A percentile compares a stretch with the other conserved stretches of the same genome.
These are phyloP conservation scores for Pythium sukuiense DNA, from an alignment of 352 stramenopile species.

Conservation along the genomic window DNA sequence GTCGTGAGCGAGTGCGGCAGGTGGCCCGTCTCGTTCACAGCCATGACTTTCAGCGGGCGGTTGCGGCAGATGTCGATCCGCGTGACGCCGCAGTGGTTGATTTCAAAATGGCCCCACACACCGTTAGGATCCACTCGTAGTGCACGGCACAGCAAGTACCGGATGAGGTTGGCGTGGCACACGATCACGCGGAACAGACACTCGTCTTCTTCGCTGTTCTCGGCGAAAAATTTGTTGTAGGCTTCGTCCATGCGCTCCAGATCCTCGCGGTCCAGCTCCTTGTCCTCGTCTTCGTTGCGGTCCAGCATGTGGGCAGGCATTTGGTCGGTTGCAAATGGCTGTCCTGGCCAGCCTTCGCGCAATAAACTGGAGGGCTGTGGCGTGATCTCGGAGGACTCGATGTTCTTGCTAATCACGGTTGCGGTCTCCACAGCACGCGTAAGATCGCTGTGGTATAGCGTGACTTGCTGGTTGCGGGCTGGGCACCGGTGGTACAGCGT, in stretches of 20 bases:
- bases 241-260: slow-evolving; percentile 63
- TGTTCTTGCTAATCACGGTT: slow-evolving; percentile 53
- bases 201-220: slow-evolving; percentile 44
- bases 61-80: slow-evolving; percentile 72
- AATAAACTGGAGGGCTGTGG: slow-evolving; percentile 35
- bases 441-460: slow-evolving; percentile 77
- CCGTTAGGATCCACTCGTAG: slow-evolving; percentile 55
- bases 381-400: slow-evolving; percentile 44
- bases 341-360: slow-evolving; percentile 76
- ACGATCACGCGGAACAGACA: slow-evolving; percentile 68
- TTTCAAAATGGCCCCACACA: slow-evolving; percentile 82
- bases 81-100: slow-evolving; percentile 84
- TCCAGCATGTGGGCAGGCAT: slow-evolving; percentile 21
- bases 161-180: slow-evolving; percentile 84
- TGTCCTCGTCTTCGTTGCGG: slow-evolving; percentile 15
- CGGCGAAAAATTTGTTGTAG: slow-evolving; percentile 50
- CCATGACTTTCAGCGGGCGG: slow-evolving; percentile 67
- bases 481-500: slow-evolving; percentile 51
- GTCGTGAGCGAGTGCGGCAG: slow-evolving; percentile 75
- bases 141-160: slow-evolving; percentile 78
- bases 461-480: slow-evolving; percentile 52
- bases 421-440: slow-evolving; percentile 74
- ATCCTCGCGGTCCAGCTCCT: slow-evolving; percentile 44
- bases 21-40: slow-evolving; percentile 82
- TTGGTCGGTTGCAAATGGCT: slow-evolving; percentile 50